Evolutionary conservation across 169 alveolate genomes (phyloP).

Genomic region (Miamiensis avidus): DNA sequence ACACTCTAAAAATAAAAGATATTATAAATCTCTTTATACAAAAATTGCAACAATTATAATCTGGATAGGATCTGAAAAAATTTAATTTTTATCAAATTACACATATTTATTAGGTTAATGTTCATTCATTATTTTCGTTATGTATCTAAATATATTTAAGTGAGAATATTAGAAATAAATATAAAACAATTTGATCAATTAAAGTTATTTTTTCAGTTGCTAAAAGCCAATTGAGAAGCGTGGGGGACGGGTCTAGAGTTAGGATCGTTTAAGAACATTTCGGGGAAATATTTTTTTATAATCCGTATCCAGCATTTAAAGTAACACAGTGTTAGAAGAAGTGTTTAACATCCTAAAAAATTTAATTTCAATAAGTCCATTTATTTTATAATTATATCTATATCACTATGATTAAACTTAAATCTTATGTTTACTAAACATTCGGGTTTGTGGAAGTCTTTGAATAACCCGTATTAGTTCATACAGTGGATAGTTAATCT

Average conservation of each 20-base stretch:
- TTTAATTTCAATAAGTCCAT: not conserved
- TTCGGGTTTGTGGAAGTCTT: constrained; percentile 48
- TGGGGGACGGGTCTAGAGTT: constrained; percentile 49
- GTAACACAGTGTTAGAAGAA: constrained; percentile 35
- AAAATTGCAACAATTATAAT: no score
- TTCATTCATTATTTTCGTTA: no score
- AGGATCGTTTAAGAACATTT: constrained; percentile 32
- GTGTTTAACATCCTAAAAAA: constrained; percentile 31
- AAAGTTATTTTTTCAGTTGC: no score
- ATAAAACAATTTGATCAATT: no score
- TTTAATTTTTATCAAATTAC: no score
- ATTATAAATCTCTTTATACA: no score
- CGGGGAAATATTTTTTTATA: constrained; percentile 47
- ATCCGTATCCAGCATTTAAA: constrained; percentile 46
- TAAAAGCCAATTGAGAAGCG: constrained; percentile 29
- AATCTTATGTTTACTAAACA: constrained; percentile 23
- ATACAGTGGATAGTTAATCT: constrained; percentile 49
- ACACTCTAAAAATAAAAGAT: no score
- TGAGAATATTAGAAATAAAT: no score
- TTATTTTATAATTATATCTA: constrained; percentile 2
- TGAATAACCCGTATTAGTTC: constrained; percentile 47
- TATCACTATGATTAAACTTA: not conserved
- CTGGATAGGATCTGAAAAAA: no score
- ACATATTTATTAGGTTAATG: no score
- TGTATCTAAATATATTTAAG: no score